Percentiles rank a stretch among this genome's conserved stretches.
Conservation (phyloP, 2,329 filamentous ascomycete genomes). For the Aspergillus aculeatinus region DNA sequence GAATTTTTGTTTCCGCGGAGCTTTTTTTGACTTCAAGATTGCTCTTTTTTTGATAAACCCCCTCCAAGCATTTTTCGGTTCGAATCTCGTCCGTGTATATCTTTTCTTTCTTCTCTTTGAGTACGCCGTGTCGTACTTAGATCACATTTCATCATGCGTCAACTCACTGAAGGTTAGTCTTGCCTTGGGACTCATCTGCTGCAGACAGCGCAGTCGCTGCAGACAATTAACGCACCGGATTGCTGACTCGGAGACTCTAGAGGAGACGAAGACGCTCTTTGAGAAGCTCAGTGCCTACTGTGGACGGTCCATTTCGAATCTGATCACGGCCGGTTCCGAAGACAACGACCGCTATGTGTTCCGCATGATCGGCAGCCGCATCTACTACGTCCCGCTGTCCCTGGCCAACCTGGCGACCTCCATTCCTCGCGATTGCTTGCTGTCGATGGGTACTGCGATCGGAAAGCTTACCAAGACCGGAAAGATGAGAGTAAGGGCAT, state of each 20-base stretch:
- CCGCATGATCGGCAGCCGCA: constrained; percentile 74
- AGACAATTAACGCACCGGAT: neutral
- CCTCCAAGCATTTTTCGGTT: neutral
- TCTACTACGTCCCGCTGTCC: constrained; percentile 88
- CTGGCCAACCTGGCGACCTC: constrained; percentile 89
- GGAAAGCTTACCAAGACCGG: constrained; percentile 6
- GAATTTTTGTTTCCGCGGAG: constrained; percentile 25
- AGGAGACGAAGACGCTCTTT: constrained; percentile 69
- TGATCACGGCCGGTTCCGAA: constrained; percentile 70
- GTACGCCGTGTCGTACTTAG: neutral
- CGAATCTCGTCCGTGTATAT: neutral
- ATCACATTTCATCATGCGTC: constrained; percentile 59
- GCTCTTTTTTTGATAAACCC: neutral
- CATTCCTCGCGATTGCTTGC: constrained; percentile 74
- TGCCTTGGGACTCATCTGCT: neutral
- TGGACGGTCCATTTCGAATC: constrained; percentile 77
- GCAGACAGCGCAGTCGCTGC: neutral
- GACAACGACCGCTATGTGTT: constrained; percentile 81
- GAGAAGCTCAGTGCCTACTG: constrained; percentile 93
- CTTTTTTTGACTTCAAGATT: constrained; percentile 9
- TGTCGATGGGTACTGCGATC: constrained; percentile 58
- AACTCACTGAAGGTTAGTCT: constrained; percentile 62
- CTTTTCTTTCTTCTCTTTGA: neutral
- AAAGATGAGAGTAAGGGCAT: neutral
- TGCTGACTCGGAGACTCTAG: neutral